Conservation (phyloP, 2,329 filamentous ascomycete species). For the Trichoderma aggressivum region DNA sequence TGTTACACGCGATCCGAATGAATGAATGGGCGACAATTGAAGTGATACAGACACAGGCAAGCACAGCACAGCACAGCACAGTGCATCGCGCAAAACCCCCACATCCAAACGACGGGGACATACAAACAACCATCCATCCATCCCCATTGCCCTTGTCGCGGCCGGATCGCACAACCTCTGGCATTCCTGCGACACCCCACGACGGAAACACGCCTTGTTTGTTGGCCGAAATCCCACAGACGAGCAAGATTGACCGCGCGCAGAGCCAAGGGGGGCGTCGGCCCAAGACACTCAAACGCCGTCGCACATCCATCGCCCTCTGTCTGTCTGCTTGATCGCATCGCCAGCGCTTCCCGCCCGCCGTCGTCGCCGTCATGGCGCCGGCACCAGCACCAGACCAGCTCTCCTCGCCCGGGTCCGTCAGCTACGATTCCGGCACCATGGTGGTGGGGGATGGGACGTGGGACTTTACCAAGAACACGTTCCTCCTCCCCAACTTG, state of each 20-base stretch:
- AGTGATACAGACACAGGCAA: no score
- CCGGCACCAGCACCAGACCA: slow-evolving; percentile 53
- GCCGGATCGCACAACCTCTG: neutral
- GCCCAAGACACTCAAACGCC: neutral
- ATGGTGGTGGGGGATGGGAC: slow-evolving; percentile 78
- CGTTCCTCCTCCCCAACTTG: slow-evolving; percentile 74
- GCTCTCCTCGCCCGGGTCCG: slow-evolving; percentile 68
- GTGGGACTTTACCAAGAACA: slow-evolving; percentile 75
- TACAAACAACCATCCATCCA: neutral
- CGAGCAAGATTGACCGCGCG: neutral
- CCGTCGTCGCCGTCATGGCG: slow-evolving; percentile 54
- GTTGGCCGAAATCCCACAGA: neutral
- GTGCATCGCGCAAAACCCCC: neutral
- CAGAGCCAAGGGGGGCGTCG: neutral
- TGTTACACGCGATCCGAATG: neutral
- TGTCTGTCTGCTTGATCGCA: neutral
- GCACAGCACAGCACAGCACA: neutral
- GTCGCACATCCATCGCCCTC: no score
- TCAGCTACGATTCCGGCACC: slow-evolving; percentile 69
- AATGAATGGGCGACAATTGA: neutral
- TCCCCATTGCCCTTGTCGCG: neutral
- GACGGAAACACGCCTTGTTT: neutral
- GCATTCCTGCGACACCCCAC: neutral
- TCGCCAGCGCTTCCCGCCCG: neutral
- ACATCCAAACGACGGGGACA: neutral